A percentile compares a stretch with the other conserved stretches of the same genome.
Evolutionary conservation across 495 filamentous ascomycete genomes (phyloP).

Genomic region (Podospora appendiculata): DNA sequence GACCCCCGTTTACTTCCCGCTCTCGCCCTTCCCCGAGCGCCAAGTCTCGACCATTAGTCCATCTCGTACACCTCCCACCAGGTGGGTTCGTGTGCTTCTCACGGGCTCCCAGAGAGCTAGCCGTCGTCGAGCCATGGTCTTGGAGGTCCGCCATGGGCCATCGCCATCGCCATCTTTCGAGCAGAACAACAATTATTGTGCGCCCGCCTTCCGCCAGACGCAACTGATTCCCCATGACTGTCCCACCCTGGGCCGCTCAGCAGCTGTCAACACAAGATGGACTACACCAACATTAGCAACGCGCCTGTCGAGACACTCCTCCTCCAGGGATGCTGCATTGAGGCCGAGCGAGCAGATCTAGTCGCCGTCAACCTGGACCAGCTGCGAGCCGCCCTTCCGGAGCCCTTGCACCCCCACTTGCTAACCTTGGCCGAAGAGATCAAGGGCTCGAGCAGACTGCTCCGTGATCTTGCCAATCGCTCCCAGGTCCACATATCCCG

Average conservation of each 20-base stretch:
- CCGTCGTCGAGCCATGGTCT: conserved; percentile 5
- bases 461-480: conserved; percentile 44
- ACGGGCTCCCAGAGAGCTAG: too few species aligned
- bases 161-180: conserved; percentile 2
- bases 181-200: neutral
- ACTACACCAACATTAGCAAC: conserved; percentile 4
- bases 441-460: conserved; percentile 29
- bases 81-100: too few species aligned
- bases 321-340: conserved; percentile 36
- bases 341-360: conserved; percentile 37
- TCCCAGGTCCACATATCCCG: conserved; percentile 41
- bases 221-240: too few species aligned
- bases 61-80: too few species aligned
- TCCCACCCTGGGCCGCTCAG: too few species aligned
- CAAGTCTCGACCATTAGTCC: too few species aligned
- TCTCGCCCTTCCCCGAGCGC: too few species aligned
- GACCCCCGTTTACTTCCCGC: too few species aligned
- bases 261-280: conserved; percentile 8
- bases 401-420: conserved; percentile 34
- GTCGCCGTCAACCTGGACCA: conserved; percentile 33
- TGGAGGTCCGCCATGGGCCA: conserved; percentile 10
- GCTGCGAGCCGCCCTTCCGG: conserved; percentile 29
- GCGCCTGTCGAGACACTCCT: conserved; percentile 23
- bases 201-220: too few species aligned
- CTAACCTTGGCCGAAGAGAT: conserved; percentile 35